Base-by-base conservation (phyloP, 495 filamentous ascomycete genomes). In the Xanthoparmelia taractica region DNA sequence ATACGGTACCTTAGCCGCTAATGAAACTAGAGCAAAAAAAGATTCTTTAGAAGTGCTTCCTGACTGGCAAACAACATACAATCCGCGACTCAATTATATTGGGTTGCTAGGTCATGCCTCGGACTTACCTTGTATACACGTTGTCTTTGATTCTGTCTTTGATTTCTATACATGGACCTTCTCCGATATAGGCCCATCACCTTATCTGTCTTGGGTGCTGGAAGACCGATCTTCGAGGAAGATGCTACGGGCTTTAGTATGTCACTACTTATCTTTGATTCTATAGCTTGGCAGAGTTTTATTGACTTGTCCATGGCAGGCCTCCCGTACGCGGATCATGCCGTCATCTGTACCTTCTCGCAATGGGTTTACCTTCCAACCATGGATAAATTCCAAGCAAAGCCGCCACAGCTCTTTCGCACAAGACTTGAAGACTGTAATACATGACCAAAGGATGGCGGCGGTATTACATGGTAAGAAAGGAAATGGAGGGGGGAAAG, bases 221-320 rank as follows among this genome's bases (percentile, higher is more conserved):
- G 1, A 4, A 45, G n/a, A 56, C 1, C 17, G 13, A 8, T 4
- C 34, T 11, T 18, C 12, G 31, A 27, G 63, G 23, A 60, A 59
- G 15, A 65, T 65, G 63, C 38, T 57, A 62, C 36, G 59, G 41
- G 54, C 59, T 37, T 50, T 63, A 50, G 64, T 66, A 41, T 27
- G 64, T 40, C 41, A 11, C 48, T 55, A 1, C 27, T 57, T 18
- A 20, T 37, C 37, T 8, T 3, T 23, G 17, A 2, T 59, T 18
- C 29, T 31, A n/a, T n/a, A 29, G 31, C 29, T n/a, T 5, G 15
- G 41, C 56, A 20, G 0, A 50, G 15, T 12, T n/a, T 15, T 31
- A 25, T 18, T 36, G 41, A 37, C 17, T 3, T 48, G 4, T 17
- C 1, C 40, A 20, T 25, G 29, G 17, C 11, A 66, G 64, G 27